These are phyloP conservation scores for Polychaeton citri DNA, from an alignment of 2,329 filamentous ascomycete species.

Conservation along the genomic window DNA sequence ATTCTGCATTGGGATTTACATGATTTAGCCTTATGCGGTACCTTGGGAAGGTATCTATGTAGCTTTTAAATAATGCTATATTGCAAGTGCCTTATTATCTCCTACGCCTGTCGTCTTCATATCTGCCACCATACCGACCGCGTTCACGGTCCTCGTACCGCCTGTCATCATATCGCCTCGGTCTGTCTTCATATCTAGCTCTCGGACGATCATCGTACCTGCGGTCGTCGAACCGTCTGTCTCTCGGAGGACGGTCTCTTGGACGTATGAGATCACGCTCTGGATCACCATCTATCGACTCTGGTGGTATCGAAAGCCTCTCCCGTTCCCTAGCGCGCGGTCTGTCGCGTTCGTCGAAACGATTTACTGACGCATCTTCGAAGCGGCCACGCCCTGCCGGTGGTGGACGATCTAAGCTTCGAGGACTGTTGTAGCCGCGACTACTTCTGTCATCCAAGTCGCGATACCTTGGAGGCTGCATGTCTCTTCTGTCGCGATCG, in stretches of 20 bases:
- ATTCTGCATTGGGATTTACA: too few species aligned
- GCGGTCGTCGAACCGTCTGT: slow-evolving; percentile 16
- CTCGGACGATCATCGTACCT: slow-evolving; percentile 14
- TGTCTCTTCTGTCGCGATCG: slow-evolving; percentile 3
- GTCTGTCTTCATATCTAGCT: slow-evolving; percentile 11
- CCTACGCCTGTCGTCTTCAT: slow-evolving; percentile 9
- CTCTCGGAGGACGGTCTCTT: slow-evolving; percentile 5
- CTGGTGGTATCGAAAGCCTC: background rate
- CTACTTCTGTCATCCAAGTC: background rate
- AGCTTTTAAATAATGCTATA: too few species aligned
- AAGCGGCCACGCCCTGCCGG: background rate
- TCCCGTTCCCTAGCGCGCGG: slow-evolving; percentile 11
- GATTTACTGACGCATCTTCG: background rate
- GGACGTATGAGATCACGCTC: slow-evolving; percentile 3
- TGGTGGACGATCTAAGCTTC: background rate
- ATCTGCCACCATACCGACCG: slow-evolving; percentile 7
- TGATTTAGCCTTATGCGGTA: too few species aligned
- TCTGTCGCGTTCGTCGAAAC: slow-evolving; percentile 10
- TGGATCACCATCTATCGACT: background rate
- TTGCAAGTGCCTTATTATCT: slow-evolving; percentile 13
- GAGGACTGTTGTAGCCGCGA: background rate
- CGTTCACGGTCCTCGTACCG: background rate
- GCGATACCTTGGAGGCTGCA: slow-evolving; percentile 2
- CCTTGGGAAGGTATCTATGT: too few species aligned
- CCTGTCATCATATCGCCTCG: background rate